phyloP scores from a whole-genome alignment of 2,329 filamentous ascomycete genomes.

The Nothopassalora personata region DNA sequence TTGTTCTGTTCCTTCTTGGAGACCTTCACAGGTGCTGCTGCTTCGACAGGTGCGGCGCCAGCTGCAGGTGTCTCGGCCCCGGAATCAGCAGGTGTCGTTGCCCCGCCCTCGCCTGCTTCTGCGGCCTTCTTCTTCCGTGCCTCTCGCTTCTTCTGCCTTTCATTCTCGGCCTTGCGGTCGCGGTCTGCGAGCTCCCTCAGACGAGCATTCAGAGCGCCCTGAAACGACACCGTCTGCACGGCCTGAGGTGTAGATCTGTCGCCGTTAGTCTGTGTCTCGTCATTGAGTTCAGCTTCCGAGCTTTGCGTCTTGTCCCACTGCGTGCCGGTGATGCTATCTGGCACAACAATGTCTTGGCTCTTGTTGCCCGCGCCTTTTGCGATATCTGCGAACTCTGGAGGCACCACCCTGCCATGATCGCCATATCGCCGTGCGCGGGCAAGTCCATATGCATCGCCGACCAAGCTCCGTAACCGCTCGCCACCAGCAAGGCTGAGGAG shows the following conservation, averaged over 20 bases:
- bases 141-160: constrained; percentile 44
- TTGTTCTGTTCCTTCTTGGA: constrained; percentile 86
- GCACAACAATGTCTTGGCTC: constrained; percentile 34
- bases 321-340: constrained; percentile 31
- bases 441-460: constrained; percentile 71
- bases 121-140: constrained; percentile 34
- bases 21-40: constrained; percentile 53
- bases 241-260: constrained; percentile 32
- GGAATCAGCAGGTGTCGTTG: constrained; percentile 13
- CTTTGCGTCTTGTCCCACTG: constrained; percentile 28
- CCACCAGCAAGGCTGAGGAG: constrained; percentile 78
- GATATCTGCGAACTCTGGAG: constrained; percentile 68
- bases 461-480: constrained; percentile 66
- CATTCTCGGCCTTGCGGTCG: constrained; percentile 69
- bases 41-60: constrained; percentile 32
- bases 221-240: constrained; percentile 40
- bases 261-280: constrained; percentile 19
- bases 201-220: constrained; percentile 42
- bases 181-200: constrained; percentile 59
- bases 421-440: constrained; percentile 67
- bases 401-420: constrained; percentile 73
- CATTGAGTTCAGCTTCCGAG: constrained; percentile 8
- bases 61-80: constrained; percentile 27
- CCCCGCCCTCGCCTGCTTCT: constrained; percentile 14
- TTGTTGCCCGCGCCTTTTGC: constrained; percentile 51